A percentile compares a stretch with the other conserved stretches of the same genome.
Evolutionary conservation across 169 alveolate genomes (phyloP).

Genomic region (Cryptosporidium meleagridis): DNA sequence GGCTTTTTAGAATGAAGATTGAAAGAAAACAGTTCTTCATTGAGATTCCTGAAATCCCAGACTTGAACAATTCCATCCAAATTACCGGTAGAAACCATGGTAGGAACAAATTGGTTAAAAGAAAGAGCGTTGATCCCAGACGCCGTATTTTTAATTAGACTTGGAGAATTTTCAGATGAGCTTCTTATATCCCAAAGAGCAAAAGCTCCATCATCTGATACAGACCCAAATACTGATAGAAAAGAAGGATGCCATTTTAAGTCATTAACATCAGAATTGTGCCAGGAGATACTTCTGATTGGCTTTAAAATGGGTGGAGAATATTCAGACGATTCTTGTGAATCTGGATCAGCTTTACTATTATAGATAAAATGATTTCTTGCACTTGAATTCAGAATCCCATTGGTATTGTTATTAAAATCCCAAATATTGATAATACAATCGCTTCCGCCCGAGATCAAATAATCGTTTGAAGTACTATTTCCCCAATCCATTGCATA

Average conservation of each 20-base stretch:
- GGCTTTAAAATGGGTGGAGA: slow-evolving; percentile 73
- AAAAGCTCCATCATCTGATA: slow-evolving; percentile 83
- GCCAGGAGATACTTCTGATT: slow-evolving; percentile 77
- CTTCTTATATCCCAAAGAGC: slow-evolving; percentile 84
- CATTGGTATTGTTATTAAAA: slow-evolving; percentile 79
- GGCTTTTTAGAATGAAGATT: slow-evolving; percentile 84
- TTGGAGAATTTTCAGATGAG: slow-evolving; percentile 73
- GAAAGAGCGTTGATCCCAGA: slow-evolving; percentile 82
- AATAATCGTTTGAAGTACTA: slow-evolving; percentile 78
- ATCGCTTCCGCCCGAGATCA: slow-evolving; percentile 93
- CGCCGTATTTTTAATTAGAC: slow-evolving; percentile 78
- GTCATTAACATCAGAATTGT: slow-evolving; percentile 85
- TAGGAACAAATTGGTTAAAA: slow-evolving; percentile 82
- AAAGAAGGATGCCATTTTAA: slow-evolving; percentile 81
- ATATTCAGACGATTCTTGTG: slow-evolving; percentile 43
- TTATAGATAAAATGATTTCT: slow-evolving; percentile 20
- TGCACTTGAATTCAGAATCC: slow-evolving; percentile 10
- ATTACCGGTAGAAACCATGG: slow-evolving; percentile 82
- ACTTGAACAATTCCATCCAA: slow-evolving; percentile 82
- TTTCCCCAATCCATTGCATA: slow-evolving; percentile 91
- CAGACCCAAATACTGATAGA: slow-evolving; percentile 82
- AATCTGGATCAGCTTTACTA: background rate
- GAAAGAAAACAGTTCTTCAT: slow-evolving; percentile 77
- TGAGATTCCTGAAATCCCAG: slow-evolving; percentile 85
- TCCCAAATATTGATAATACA: slow-evolving; percentile 91